Evolutionary conservation across 441 rosid genomes (phyloP).

Genomic region (Brassica balearica): DNA sequence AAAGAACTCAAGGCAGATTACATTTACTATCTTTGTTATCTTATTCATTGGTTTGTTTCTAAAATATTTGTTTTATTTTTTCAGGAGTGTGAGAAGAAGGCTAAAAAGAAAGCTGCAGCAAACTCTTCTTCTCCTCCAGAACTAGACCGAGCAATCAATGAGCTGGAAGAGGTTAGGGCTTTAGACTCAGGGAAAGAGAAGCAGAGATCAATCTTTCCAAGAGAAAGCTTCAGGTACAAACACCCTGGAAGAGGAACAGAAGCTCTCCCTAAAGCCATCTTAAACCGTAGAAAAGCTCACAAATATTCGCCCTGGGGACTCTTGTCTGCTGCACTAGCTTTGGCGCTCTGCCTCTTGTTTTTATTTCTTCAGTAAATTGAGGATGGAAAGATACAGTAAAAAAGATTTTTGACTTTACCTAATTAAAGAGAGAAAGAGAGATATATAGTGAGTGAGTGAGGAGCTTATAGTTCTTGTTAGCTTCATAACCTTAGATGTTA

Average conservation of each 20-base stretch:
- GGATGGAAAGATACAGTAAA: conserved; percentile 18
- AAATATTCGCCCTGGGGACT: conserved; percentile 73
- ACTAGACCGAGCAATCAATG: conserved; percentile 43
- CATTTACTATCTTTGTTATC: neutral
- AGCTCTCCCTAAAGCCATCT: conserved; percentile 69
- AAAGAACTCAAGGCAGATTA: conserved; percentile 83
- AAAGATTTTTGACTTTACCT: conserved; percentile 7
- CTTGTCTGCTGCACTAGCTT: conserved; percentile 56
- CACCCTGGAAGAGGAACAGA: conserved; percentile 63
- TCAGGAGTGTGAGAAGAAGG: conserved; percentile 93
- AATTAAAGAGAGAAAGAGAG: conserved; percentile 12
- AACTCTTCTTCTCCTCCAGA: conserved; percentile 9
- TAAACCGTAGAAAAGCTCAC: conserved; percentile 69
- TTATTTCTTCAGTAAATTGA: conserved; percentile 49
- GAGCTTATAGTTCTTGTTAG: neutral
- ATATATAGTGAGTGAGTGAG: conserved; percentile 1
- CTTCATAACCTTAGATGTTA: conserved; percentile 36
- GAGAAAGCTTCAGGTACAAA: conserved; percentile 57
- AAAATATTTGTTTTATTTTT: conserved; percentile 14
- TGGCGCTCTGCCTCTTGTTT: conserved; percentile 48
- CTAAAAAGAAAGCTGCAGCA: conserved; percentile 77
- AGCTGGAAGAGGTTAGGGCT: conserved; percentile 53
- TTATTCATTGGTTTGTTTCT: neutral
- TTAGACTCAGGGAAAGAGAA: conserved; percentile 49
- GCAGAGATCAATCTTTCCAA: conserved; percentile 43